phyloP scores from a whole-genome alignment of 768 basidiomycete genomes.

The Glaciozyma antarctica region DNA sequence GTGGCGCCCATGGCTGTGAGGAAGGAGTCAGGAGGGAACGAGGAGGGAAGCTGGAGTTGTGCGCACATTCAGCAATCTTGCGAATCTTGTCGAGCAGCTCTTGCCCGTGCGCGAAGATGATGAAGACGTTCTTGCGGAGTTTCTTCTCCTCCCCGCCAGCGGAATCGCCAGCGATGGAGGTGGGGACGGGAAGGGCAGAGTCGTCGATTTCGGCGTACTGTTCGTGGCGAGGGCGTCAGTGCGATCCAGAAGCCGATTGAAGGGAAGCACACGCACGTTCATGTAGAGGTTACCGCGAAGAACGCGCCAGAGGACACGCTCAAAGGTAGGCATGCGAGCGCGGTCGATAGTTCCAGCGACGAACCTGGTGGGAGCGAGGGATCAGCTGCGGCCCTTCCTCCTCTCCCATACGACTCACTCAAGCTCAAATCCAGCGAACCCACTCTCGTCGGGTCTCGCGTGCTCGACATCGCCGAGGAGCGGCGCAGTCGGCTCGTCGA shows the following conservation, averaged over 20 bases:
- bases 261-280: constrained; percentile 50
- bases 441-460: constrained; percentile 49
- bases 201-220: constrained; percentile 79
- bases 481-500: constrained; percentile 84
- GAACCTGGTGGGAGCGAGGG: constrained; percentile 50
- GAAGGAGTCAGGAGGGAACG: neutral
- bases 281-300: constrained; percentile 96
- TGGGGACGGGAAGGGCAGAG: constrained; percentile 78
- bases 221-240: neutral
- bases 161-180: constrained; percentile 47
- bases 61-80: constrained; percentile 73
- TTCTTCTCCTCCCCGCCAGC: constrained; percentile 45
- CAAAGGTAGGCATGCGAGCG: constrained; percentile 79
- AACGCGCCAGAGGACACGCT: constrained; percentile 95
- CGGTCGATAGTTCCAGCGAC: constrained; percentile 95
- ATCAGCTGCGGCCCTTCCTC: neutral
- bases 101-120: constrained; percentile 93
- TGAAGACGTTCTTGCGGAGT: constrained; percentile 89
- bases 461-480: constrained; percentile 76
- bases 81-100: constrained; percentile 89
- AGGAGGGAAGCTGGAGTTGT: neutral
- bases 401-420: constrained; percentile 50
- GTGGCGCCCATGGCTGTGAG: constrained; percentile 77
- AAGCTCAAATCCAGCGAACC: constrained; percentile 56
- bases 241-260: no score